Evolutionary conservation across 1,139 yeast species (phyloP).

Genomic region (Sugiyamaella xylanicola): DNA sequence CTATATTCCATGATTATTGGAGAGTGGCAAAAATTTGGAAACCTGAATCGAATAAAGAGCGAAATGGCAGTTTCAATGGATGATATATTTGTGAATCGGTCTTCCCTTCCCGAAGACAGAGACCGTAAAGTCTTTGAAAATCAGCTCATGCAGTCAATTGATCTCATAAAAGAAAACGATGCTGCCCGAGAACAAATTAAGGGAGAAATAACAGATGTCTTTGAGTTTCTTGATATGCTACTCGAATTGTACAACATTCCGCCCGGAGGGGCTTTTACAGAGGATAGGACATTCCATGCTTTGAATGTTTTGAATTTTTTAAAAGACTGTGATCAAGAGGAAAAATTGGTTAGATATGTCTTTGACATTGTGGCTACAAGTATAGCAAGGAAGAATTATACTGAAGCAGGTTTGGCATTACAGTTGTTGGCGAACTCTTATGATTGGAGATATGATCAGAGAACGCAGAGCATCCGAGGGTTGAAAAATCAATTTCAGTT

Average conservation of each 20-base stretch:
- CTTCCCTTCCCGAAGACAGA: slow-evolving; percentile 53
- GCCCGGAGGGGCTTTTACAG: slow-evolving; percentile 79
- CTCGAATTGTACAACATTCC: slow-evolving; percentile 76
- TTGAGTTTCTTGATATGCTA: slow-evolving; percentile 66
- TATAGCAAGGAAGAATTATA: slow-evolving; percentile 60
- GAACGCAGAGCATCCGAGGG: slow-evolving; percentile 45
- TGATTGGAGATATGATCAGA: slow-evolving; percentile 67
- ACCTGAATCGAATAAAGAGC: slow-evolving; percentile 66
- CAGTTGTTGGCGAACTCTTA: slow-evolving; percentile 78
- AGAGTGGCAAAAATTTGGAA: slow-evolving; percentile 64
- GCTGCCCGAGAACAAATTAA: slow-evolving; percentile 72
- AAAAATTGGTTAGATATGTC: slow-evolving; percentile 74
- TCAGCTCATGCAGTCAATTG: slow-evolving; percentile 10
- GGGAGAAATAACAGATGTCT: slow-evolving; percentile 54
- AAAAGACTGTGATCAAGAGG: slow-evolving; percentile 79
- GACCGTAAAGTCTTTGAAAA: slow-evolving; percentile 58
- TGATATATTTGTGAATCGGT: slow-evolving; percentile 60
- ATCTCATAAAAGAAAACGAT: slow-evolving; percentile 32
- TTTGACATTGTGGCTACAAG: slow-evolving; percentile 73
- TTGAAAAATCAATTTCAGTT: slow-evolving; percentile 66
- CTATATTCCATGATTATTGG: slow-evolving; percentile 72
- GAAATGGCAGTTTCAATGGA: slow-evolving; percentile 56
- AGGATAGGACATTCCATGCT: slow-evolving; percentile 80
- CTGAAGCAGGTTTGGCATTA: slow-evolving; percentile 82
- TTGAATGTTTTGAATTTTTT: slow-evolving; percentile 76